Conservation (phyloP, 192 early-diverging fungal species). For the Backusella tarrabulga region DNA sequence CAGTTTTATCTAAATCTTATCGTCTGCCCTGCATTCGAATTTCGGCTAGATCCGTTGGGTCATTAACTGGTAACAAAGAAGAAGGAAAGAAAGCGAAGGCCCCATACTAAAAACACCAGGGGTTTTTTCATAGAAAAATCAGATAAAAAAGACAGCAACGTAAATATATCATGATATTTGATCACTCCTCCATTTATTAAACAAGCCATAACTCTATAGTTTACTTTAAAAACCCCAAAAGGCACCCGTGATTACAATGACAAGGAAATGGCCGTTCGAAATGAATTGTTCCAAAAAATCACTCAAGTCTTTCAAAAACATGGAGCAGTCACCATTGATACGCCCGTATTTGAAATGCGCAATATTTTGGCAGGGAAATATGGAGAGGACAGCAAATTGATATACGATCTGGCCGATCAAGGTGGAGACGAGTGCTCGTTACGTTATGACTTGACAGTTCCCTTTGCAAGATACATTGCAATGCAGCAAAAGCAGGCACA, state of each 20-base stretch:
- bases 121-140: neutral
- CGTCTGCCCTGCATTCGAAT: neutral
- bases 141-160: neutral
- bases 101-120: neutral
- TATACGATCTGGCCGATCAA: conserved; percentile 96
- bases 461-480: conserved; percentile 93
- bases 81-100: neutral
- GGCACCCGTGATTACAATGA: conserved; percentile 32
- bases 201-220: neutral
- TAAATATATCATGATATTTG: neutral
- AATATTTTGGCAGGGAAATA: conserved; percentile 97
- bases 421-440: conserved; percentile 94
- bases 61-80: neutral
- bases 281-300: conserved; percentile 85
- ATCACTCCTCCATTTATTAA: neutral
- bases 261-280: conserved; percentile 80
- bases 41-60: neutral
- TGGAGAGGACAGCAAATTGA: conserved; percentile 96
- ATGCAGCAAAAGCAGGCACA: conserved; percentile 74
- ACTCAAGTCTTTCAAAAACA: conserved; percentile 86
- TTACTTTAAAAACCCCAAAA: conserved; percentile 20
- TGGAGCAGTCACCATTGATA: conserved; percentile 97
- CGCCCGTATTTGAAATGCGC: conserved; percentile 87
- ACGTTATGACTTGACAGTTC: conserved; percentile 96
- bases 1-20: neutral